phyloP scores from a whole-genome alignment of 495 filamentous ascomycete species.

The Podospora tetraspora region DNA sequence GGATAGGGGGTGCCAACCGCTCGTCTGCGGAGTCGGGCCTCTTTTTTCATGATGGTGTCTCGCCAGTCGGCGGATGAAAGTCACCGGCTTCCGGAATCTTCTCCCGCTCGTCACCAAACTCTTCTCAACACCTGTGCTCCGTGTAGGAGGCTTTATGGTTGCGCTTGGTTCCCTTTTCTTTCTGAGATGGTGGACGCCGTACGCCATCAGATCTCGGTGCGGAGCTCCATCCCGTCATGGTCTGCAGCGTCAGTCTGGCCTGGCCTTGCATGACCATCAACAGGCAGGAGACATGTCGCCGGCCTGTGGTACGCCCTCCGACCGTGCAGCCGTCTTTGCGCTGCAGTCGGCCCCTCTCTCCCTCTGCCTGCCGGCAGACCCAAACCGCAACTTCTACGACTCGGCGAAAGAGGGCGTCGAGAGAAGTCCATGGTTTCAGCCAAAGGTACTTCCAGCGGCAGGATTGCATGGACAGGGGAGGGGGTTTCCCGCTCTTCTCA shows the following conservation, averaged over 20 bases:
- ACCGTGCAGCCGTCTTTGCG: slow-evolving; percentile 5
- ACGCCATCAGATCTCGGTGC: background rate
- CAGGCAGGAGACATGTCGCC: slow-evolving; percentile 2
- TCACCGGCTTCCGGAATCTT: slow-evolving; percentile 24
- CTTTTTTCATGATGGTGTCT: background rate
- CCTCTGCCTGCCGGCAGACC: slow-evolving; percentile 5
- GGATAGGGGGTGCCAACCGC: slow-evolving; percentile 2
- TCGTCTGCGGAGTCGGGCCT: slow-evolving; percentile 1
- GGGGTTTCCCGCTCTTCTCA: background rate
- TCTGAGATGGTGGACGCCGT: background rate
- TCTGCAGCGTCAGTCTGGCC: background rate
- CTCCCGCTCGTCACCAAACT: slow-evolving; percentile 17
- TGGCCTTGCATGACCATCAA: slow-evolving; percentile 5
- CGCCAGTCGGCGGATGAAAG: background rate
- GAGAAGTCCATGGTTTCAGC: slow-evolving; percentile 13
- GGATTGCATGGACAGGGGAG: slow-evolving; percentile 4
- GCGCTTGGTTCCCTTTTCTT: background rate
- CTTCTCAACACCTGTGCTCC: slow-evolving; percentile 10
- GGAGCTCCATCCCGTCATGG: background rate
- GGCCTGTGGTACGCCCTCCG: background rate
- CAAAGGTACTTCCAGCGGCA: background rate
- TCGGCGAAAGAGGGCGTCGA: background rate
- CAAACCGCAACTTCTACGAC: background rate
- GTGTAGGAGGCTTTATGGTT: background rate
- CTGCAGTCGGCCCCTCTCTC: background rate